Evolutionary conservation across 2,329 filamentous ascomycete species (phyloP).

Genomic region (Raffaelea ambrosiae): DNA sequence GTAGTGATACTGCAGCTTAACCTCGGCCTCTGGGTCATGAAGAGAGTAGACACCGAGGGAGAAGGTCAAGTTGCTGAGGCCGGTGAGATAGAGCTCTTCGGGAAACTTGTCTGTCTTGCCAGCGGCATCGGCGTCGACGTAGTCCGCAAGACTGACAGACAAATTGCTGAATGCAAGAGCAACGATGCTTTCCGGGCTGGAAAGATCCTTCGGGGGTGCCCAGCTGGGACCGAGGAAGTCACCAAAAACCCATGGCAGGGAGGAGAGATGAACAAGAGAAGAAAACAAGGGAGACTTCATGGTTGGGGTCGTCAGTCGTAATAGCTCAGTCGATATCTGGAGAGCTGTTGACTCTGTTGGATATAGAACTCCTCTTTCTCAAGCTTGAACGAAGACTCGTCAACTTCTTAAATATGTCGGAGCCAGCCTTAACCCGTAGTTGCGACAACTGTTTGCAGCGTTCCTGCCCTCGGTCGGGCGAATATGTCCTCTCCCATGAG

Average conservation of each 20-base stretch:
- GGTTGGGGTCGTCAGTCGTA: neutral
- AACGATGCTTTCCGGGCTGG: neutral
- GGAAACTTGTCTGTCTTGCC: neutral
- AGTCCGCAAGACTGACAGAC: neutral
- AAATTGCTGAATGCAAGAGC: conserved; percentile 2
- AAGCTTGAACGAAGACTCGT: neutral
- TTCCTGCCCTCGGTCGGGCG: too few species aligned
- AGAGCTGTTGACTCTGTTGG: neutral
- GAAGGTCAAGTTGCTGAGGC: conserved; percentile 6
- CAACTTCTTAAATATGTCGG: neutral
- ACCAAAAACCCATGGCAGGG: neutral
- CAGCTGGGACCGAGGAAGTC: conserved; percentile 4
- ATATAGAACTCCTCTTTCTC: too few species aligned
- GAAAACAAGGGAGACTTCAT: neutral
- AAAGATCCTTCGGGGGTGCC: conserved; percentile 1
- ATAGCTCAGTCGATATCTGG: neutral
- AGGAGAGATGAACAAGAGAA: neutral
- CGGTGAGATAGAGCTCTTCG: neutral
- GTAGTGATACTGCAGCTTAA: conserved; percentile 27
- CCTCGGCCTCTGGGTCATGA: neutral
- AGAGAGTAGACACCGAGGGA: conserved; percentile 8
- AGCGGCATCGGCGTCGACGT: neutral
- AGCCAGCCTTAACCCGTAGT: too few species aligned
- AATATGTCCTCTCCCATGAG: too few species aligned
- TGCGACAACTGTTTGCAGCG: too few species aligned